phyloP scores from a whole-genome alignment of 2,329 filamentous ascomycete species.

The Periconia digitata region DNA sequence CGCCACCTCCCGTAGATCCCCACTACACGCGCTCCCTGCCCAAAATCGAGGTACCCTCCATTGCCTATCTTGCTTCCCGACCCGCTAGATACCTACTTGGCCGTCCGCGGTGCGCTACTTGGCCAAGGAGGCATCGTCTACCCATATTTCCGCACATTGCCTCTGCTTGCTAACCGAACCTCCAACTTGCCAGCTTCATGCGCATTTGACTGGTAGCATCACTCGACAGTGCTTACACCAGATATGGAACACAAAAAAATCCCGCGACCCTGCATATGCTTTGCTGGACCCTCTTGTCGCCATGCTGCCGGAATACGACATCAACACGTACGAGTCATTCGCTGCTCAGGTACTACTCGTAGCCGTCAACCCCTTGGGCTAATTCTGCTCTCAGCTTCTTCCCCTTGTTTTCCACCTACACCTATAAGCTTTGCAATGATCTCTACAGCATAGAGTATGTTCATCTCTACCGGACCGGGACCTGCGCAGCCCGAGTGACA shows the following conservation, averaged over 20 bases:
- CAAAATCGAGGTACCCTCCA: slow-evolving; percentile 46
- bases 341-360: too few relatives aligned
- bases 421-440: slow-evolving; percentile 73
- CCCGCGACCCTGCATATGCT: slow-evolving; percentile 51
- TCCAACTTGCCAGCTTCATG: slow-evolving; percentile 63
- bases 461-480: slow-evolving; percentile 26
- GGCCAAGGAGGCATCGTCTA: slow-evolving; percentile 26
- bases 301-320: slow-evolving; percentile 69
- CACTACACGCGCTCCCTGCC: slow-evolving; percentile 42
- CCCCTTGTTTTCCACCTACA: slow-evolving; percentile 75
- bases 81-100: too few relatives aligned
- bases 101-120: slow-evolving; percentile 1
- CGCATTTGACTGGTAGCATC: slow-evolving; percentile 79
- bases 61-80: too few relatives aligned
- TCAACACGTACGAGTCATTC: slow-evolving; percentile 60
- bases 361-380: not conserved
- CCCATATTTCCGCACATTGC: slow-evolving; percentile 15
- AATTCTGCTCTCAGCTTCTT: slow-evolving; percentile 63
- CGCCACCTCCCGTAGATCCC: slow-evolving; percentile 25
- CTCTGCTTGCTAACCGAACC: slow-evolving; percentile 27
- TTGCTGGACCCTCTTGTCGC: slow-evolving; percentile 69
- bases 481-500: slow-evolving; percentile 3
- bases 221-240: slow-evolving; percentile 71
- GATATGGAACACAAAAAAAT: slow-evolving; percentile 67
- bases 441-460: slow-evolving; percentile 61